Evolutionary conservation across 2,329 filamentous ascomycete genomes (phyloP).

Genomic region (Penicillium sp.): DNA sequence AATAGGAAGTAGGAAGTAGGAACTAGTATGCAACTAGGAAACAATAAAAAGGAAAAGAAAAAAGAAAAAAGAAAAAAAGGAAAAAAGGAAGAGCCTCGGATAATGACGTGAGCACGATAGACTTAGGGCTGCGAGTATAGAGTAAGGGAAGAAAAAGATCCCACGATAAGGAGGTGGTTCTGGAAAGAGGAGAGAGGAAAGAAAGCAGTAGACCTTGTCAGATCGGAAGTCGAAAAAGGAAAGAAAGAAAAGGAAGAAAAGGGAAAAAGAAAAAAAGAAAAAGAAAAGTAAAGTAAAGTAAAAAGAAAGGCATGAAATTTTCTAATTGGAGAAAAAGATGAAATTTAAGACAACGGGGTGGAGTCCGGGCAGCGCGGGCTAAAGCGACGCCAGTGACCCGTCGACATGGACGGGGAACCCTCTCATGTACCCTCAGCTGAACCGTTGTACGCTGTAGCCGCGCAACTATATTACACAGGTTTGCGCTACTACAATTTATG

Average conservation of each 20-base stretch:
- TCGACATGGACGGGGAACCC: conserved; percentile 35
- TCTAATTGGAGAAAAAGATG: conserved; percentile 16
- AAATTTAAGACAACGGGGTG: conserved; percentile 20
- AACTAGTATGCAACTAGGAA: conserved; percentile 8
- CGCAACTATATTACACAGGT: background rate
- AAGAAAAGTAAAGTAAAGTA: too few relatives aligned
- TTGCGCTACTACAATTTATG: background rate
- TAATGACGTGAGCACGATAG: conserved; percentile 28
- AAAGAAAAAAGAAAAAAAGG: conserved; percentile 15
- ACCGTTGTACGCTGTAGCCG: background rate
- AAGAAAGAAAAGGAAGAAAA: background rate
- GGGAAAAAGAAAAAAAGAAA: background rate
- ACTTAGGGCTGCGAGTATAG: background rate
- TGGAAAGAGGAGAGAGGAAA: conserved; percentile 1
- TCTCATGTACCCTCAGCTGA: background rate
- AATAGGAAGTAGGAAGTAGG: conserved; percentile 1
- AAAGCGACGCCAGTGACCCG: conserved; percentile 33
- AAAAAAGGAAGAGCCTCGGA: conserved; percentile 25
- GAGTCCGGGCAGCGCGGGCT: conserved; percentile 22
- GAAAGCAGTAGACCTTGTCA: background rate
- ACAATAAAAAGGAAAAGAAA: conserved; percentile 13
- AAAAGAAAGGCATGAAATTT: conserved; percentile 9
- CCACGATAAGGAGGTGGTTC: background rate
- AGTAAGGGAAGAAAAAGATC: conserved; percentile 1
- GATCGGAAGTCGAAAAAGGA: conserved; percentile 8